These are phyloP conservation scores for carrot (Daucus carota) DNA, from an alignment of 129 eudicot species.

Conservation along the genomic window DH1_v3.0 NC_030383.2:1379501-1380000, in stretches of 20 bases:
- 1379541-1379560: neutral
- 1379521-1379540: neutral
- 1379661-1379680: neutral
- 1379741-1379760: neutral
- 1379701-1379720: neutral
- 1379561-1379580: neutral
- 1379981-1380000: slow-evolving; percentile 75
- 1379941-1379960: slow-evolving; percentile 96
- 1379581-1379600: neutral
- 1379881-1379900: slow-evolving; percentile 15
- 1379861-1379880: neutral
- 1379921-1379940: slow-evolving; percentile 89
- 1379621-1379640: neutral
- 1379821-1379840: too few species aligned
- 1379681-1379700: neutral
- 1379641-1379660: neutral
- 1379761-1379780: neutral
- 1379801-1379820: neutral
- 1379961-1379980: slow-evolving; percentile 86
- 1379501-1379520: neutral
- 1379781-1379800: neutral
- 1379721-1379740: neutral
- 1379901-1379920: slow-evolving; percentile 99
- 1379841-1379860: neutral
- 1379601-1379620: neutral